phyloP scores from a whole-genome alignment of 2,329 filamentous ascomycete species.

The Myriosclerotinia scirpicola region DNA sequence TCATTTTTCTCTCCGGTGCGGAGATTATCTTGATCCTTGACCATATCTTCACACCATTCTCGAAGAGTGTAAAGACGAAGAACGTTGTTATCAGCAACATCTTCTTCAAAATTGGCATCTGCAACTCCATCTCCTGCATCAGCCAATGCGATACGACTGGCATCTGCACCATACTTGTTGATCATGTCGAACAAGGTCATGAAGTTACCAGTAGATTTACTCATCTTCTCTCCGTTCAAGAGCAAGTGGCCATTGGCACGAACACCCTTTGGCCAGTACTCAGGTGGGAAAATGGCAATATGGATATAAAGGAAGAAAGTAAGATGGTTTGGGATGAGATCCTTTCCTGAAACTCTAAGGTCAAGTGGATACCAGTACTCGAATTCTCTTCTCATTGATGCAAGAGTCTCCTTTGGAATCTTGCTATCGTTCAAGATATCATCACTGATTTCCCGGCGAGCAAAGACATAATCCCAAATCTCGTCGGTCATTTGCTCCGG shows the following conservation, averaged over 20 bases:
- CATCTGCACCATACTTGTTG: conserved; percentile 92
- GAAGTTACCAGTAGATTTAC: conserved; percentile 96
- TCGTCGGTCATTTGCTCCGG: conserved; percentile 90
- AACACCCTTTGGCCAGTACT: conserved; percentile 86
- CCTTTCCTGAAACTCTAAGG: conserved; percentile 84
- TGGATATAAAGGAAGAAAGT: conserved; percentile 97
- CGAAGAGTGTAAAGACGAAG: conserved; percentile 77
- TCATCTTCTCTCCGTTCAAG: conserved; percentile 98
- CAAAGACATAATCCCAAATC: conserved; percentile 96
- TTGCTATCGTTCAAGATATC: conserved; percentile 63
- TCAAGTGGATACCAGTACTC: conserved; percentile 97
- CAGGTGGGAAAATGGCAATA: conserved; percentile 78
- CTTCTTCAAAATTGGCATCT: conserved; percentile 96
- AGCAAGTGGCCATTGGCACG: conserved; percentile 91
- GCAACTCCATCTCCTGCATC: conserved; percentile 93
- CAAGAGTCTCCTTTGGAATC: conserved; percentile 71
- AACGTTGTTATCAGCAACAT: conserved; percentile 88
- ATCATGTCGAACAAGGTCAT: conserved; percentile 84
- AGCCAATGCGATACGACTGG: conserved; percentile 84
- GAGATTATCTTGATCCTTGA: conserved; percentile 68
- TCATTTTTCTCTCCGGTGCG: conserved; percentile 72
- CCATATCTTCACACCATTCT: conserved; percentile 89
- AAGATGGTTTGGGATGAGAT: conserved; percentile 88
- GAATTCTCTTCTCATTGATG: conserved; percentile 85
- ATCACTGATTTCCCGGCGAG: conserved; percentile 67